Base-by-base conservation (phyloP, 805 yeast genomes). In the Myxozyma melibiosi region DNA sequence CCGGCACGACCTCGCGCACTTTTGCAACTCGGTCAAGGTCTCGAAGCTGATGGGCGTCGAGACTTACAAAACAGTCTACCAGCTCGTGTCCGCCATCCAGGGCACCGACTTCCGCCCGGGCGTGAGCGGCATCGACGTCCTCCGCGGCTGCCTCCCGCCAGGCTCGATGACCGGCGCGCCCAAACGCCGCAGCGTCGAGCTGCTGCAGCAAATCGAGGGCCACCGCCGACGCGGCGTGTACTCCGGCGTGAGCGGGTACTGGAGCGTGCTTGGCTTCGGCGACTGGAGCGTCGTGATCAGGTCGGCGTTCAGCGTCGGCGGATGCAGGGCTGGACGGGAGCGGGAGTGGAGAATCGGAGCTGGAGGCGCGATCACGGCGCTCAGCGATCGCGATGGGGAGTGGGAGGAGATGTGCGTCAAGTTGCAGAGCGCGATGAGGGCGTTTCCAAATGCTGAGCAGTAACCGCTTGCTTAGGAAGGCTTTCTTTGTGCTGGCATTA, bases 111-210 rank as follows among this genome's bases (percentile, higher is more conserved):
- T 85, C 27, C 62, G 57, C 1, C 52, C 66, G 2, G 50, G 64
- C 28, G 84, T 79, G 63, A 74, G 78, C 11, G 99, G 98, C 0
- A 74, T 91, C 24, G 98, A 94, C 69, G 75, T 92, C 2, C 76
- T 94, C 11, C 80, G 83, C 20, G 82, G 82, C 57, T 83, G 96
- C 0, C 74, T 95, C 34, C 99, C 99, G 2, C 97, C 99, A 0
- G 99, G 99, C 0, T 92, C 98, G 0, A 94, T 94, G 99, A 94
- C 99, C 0, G 99, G 99, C 2, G 99, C 99, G 0, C 99, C 99
- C 1, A 94, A 94, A 74, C 87, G 85, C 65, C 79, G 96, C 57
- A 89, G 97, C 0, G 96, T 94, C 4, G 94, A 92, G 70, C 70
- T 95, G 3, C 75, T 94, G 28, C 87, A 85, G 58, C 68, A 70